Evolutionary conservation across 345 rosid genomes (phyloP).

Genomic region (Populus nigra): DNA sequence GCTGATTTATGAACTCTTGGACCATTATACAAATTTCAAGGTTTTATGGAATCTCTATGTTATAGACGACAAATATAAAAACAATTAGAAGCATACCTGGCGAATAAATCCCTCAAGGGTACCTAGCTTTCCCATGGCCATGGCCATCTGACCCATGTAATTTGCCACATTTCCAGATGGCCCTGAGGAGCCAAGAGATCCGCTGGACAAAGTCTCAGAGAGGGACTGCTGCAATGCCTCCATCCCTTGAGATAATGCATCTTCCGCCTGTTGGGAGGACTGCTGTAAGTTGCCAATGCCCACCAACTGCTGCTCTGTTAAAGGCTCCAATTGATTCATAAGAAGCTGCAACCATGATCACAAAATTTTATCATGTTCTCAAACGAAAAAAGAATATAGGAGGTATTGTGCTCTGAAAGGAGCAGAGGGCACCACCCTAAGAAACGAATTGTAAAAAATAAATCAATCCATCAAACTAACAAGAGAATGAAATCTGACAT

Average conservation of each 20-base stretch:
- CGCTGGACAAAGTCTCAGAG: slow-evolving; percentile 86
- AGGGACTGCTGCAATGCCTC: slow-evolving; percentile 94
- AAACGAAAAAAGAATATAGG: neutral
- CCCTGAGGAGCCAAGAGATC: slow-evolving; percentile 79
- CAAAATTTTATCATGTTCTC: neutral
- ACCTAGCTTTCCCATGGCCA: slow-evolving; percentile 99
- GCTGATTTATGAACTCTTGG: neutral
- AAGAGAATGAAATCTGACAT: neutral
- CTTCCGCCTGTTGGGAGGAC: slow-evolving; percentile 98
- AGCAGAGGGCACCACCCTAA: neutral
- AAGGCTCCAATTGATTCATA: slow-evolving; percentile 82
- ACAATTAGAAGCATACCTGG: slow-evolving; percentile 50
- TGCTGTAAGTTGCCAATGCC: slow-evolving; percentile 86
- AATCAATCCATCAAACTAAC: neutral
- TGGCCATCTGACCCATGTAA: slow-evolving; percentile 99
- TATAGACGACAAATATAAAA: neutral
- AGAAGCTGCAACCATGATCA: slow-evolving; percentile 61
- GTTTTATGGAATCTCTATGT: neutral
- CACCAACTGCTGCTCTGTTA: slow-evolving; percentile 84
- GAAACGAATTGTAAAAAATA: neutral
- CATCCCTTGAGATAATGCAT: slow-evolving; percentile 99
- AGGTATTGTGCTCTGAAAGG: neutral
- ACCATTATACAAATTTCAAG: neutral
- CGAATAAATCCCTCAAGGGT: slow-evolving; percentile 94
- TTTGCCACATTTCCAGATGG: slow-evolving; percentile 85